phyloP scores from a whole-genome alignment of 2,329 filamentous ascomycete species.

The Epichloe scottii region DNA sequence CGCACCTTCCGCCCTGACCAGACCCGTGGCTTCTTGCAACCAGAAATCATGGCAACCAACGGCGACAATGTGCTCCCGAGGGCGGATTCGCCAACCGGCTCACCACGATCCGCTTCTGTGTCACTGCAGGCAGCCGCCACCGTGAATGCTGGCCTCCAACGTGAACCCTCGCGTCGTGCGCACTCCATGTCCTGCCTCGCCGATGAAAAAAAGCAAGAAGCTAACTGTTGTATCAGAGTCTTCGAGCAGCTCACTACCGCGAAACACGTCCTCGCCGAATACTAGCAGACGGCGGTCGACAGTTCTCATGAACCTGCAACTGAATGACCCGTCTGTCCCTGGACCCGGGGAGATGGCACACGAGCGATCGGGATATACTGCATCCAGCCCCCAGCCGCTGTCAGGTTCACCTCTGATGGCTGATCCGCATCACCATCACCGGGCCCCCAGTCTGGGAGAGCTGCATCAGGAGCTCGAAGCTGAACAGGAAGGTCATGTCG shows the following conservation, averaged over 20 bases:
- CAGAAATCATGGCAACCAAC: slow-evolving; percentile 16
- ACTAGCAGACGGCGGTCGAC: slow-evolving; percentile 51
- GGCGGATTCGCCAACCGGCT: slow-evolving; percentile 43
- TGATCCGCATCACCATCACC: slow-evolving; percentile 53
- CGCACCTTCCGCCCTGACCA: background rate
- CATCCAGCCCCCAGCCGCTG: slow-evolving; percentile 32
- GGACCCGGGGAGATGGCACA: slow-evolving; percentile 57
- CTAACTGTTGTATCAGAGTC: slow-evolving; percentile 27
- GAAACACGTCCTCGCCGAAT: slow-evolving; percentile 31
- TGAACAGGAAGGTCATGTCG: slow-evolving; percentile 68
- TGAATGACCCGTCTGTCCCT: slow-evolving; percentile 58
- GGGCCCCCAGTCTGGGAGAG: slow-evolving; percentile 61
- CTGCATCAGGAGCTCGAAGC: slow-evolving; percentile 69
- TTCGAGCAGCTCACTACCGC: slow-evolving; percentile 38
- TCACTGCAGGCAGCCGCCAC: slow-evolving; percentile 67
- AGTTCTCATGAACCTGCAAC: slow-evolving; percentile 59
- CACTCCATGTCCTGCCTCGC: slow-evolving; percentile 2
- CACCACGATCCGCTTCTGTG: slow-evolving; percentile 51
- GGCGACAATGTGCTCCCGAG: slow-evolving; percentile 14
- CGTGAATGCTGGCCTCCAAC: slow-evolving; percentile 64
- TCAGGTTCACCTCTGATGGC: slow-evolving; percentile 33
- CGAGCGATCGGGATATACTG: slow-evolving; percentile 19
- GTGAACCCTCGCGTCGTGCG: slow-evolving; percentile 46
- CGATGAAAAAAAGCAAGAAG: background rate
- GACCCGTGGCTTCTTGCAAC: background rate